Base-by-base conservation (phyloP, 2,329 filamentous ascomycete species). In the Ophiostoma sp. region DNA sequence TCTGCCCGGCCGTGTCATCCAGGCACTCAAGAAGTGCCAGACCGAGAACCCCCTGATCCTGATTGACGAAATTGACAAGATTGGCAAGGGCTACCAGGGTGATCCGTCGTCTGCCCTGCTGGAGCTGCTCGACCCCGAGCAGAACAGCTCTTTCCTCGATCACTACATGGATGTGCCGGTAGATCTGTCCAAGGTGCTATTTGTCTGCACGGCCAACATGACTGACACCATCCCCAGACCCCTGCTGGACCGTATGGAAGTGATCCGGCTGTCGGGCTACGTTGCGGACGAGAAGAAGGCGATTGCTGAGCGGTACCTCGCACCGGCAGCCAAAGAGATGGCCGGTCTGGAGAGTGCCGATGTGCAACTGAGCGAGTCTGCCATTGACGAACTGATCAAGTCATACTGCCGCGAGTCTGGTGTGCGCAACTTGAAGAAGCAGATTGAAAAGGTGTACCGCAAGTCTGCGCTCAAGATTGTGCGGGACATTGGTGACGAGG, bases 91-190 rank as follows among this genome's bases (percentile, higher is more conserved):
- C 5, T 95, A 97, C 78, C 95, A 98, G 80, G 95, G 95, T 35
- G 95, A 99, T 76, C 96, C 96, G 17, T 93, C 95, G 0, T 97
- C 94, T 27, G 95, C 95, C 39, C 84, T 99, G 69, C 87, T 99
- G 3, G 95, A 99, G 78, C 81, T 99, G 68, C 88, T 99, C 23
- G 95, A 99, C 75, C 95, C 95, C 0, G 95, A 99, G 80, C 95
- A 99, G 79, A 99, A 99, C 82, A 93, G 85, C 77, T 97, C 94
- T 33, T 99, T 99, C 86, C 80, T 99, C 73, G 95, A 99, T 76
- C 95, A 99, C 79, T 99, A 99, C 81, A 93, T 99, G 87, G 95
- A 99, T 79, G 93, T 99, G 0, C 95, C 95, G 0, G 94, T 99
- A 6, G 95, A 99, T 78, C 84, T 99, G 68, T 97, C 94, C 68